Evolutionary conservation across 2,329 filamentous ascomycete species (phyloP).

Genomic region (Mycogone perniciosa): DNA sequence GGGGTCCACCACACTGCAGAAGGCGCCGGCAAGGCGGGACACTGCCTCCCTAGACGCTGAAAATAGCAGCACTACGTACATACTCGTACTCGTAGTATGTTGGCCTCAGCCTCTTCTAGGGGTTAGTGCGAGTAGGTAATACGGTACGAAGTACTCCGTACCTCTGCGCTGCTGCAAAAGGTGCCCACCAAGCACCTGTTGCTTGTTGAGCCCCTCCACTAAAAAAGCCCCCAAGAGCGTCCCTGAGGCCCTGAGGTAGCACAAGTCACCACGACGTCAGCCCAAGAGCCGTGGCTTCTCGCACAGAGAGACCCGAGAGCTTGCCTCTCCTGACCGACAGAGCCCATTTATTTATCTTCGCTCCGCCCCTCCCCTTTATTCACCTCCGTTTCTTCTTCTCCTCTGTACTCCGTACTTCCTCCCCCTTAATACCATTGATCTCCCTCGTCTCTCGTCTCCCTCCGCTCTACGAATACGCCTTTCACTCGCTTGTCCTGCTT

Average conservation of each 20-base stretch:
- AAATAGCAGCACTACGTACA: slow-evolving; percentile 10
- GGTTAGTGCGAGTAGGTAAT: neutral
- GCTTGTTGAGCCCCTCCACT: slow-evolving; percentile 10
- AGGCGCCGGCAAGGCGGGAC: slow-evolving; percentile 11
- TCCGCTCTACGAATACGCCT: slow-evolving; percentile 7
- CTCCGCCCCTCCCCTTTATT: neutral
- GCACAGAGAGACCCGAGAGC: neutral
- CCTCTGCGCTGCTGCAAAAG: too few species aligned
- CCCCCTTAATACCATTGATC: slow-evolving; percentile 19
- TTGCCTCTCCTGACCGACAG: neutral
- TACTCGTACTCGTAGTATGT: too few species aligned
- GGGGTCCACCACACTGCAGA: neutral
- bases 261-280: slow-evolving; percentile 11
- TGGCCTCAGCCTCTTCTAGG: neutral
- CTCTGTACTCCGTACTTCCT: slow-evolving; percentile 11
- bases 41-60: slow-evolving; percentile 9
- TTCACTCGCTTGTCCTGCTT: slow-evolving; percentile 2
- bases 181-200: neutral
- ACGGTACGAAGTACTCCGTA: too few species aligned
- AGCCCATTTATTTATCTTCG: too few species aligned
- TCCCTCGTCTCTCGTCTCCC: slow-evolving; percentile 7
- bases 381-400: slow-evolving; percentile 17
- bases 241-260: neutral
- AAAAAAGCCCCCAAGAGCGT: slow-evolving; percentile 1
- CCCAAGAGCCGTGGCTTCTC: neutral